A percentile compares a stretch with the other conserved stretches of the same genome.
Evolutionary conservation across 805 yeast genomes (phyloP).

Genomic region (Saturnispora ahearnii): DNA sequence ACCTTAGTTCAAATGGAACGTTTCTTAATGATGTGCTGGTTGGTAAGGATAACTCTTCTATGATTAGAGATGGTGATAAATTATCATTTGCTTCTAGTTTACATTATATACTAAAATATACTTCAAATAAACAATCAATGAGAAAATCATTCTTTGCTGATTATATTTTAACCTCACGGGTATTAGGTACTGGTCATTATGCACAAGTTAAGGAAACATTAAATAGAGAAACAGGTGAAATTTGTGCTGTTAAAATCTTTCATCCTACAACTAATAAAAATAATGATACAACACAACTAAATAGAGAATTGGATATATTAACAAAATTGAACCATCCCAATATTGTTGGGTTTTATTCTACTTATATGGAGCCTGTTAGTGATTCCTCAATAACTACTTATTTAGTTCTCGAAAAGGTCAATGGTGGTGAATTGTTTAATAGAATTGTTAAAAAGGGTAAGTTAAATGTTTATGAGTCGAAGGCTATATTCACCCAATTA

Average conservation of each 20-base stretch:
- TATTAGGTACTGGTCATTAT: conserved; percentile 70
- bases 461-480: conserved; percentile 53
- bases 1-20: conserved; percentile 58
- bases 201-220: conserved; percentile 71
- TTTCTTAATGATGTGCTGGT: conserved; percentile 49
- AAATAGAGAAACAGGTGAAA: conserved; percentile 46
- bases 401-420: conserved; percentile 62
- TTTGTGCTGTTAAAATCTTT: conserved; percentile 69
- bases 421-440: conserved; percentile 69
- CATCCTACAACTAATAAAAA: conserved; percentile 30
- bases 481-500: conserved; percentile 45
- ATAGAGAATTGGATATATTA: conserved; percentile 60
- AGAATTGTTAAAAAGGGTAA: conserved; percentile 58
- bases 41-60: conserved; percentile 38
- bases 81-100: conserved; percentile 38
- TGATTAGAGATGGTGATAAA: conserved; percentile 57
- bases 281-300: conserved; percentile 29
- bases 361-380: conserved; percentile 42
- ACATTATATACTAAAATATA: conserved; percentile 25
- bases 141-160: conserved; percentile 45
- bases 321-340: conserved; percentile 61
- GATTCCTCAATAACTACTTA: conserved; percentile 42
- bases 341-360: conserved; percentile 55
- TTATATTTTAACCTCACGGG: conserved; percentile 41
- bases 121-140: conserved; percentile 9